Conservation (phyloP, 768 basidiomycete species). For the Megacollybia marginata region DNA sequence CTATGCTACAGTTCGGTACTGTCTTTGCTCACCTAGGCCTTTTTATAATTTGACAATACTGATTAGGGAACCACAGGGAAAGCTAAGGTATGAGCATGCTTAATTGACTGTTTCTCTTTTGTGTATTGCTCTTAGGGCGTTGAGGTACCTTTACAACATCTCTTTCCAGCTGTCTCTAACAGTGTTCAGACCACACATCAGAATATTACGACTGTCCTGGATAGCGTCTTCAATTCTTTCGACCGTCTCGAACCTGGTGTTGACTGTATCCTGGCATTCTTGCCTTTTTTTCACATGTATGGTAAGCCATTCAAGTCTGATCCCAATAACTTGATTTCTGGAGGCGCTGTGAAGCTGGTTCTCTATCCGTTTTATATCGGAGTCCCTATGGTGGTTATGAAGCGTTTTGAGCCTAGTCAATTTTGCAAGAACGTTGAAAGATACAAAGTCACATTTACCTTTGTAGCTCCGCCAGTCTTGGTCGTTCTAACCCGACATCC, state of each 20-base stretch:
- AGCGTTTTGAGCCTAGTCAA: conserved; percentile 61
- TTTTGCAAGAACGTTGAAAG: conserved; percentile 62
- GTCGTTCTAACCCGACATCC: conserved; percentile 67
- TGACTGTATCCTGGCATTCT: conserved; percentile 48
- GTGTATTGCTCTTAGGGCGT: conserved; percentile 26
- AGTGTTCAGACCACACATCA: conserved; percentile 49
- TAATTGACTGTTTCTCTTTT: not conserved
- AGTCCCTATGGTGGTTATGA: conserved; percentile 47
- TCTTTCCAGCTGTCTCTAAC: not conserved
- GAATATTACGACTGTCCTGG: conserved; percentile 56
- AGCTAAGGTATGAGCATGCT: conserved; percentile 37
- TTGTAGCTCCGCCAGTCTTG: conserved; percentile 81
- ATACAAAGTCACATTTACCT: conserved; percentile 49
- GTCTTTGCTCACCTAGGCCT: not conserved
- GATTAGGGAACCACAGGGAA: conserved; percentile 62
- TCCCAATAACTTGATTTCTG: not conserved
- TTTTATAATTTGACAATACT: not conserved
- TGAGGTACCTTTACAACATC: conserved; percentile 27
- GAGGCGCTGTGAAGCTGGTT: conserved; percentile 58
- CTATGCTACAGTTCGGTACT: conserved; percentile 3
- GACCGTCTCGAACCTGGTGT: conserved; percentile 26
- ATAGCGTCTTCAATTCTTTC: conserved; percentile 41
- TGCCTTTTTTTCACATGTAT: conserved; percentile 55
- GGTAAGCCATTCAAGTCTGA: conserved; percentile 15
- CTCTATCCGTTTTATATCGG: conserved; percentile 48